phyloP scores from a whole-genome alignment of 116 monocot genomes.

The Phalaenopsis hybrid region DNA sequence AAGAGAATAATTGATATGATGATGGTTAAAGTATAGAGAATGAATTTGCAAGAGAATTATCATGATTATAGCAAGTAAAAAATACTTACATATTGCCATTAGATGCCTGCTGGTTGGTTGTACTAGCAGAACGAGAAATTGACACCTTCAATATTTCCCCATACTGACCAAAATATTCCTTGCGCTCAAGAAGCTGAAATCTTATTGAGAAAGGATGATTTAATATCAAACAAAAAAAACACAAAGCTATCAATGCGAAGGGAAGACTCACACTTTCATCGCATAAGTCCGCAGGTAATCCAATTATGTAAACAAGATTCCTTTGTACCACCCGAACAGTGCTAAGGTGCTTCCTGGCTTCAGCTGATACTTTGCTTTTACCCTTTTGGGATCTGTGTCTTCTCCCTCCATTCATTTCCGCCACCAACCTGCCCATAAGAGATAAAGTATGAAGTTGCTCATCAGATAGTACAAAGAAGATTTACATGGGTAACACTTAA shows the following conservation, averaged over 20 bases:
- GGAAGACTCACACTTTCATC: constrained; percentile 61
- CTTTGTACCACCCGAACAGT: constrained; percentile 35
- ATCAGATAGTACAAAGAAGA: not conserved
- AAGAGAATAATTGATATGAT: not conserved
- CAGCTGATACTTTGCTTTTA: constrained; percentile 21
- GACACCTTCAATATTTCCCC: constrained; percentile 74
- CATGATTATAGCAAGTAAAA: not conserved
- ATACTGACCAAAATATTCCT: constrained; percentile 82
- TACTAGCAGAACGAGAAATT: constrained; percentile 45
- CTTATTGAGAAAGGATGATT: not conserved
- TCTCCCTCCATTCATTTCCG: constrained; percentile 20
- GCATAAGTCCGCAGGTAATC: constrained; percentile 27
- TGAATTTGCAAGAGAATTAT: not conserved
- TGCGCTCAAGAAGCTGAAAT: constrained; percentile 62
- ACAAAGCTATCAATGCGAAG: not conserved
- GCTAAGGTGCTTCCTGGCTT: constrained; percentile 28
- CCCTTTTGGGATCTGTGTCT: constrained; percentile 26
- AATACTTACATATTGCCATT: constrained; percentile 44
- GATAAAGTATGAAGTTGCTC: not conserved
- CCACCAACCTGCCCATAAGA: constrained; percentile 15
- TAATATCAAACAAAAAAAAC: not conserved
- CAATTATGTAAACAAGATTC: constrained; percentile 43
- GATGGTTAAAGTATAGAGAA: too few species aligned
- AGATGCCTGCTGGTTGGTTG: constrained; percentile 37
- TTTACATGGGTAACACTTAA: too few species aligned